Evolutionary conservation across 306 rosid species (phyloP).

Genomic region (Citrullus mucosospermus): DNA sequence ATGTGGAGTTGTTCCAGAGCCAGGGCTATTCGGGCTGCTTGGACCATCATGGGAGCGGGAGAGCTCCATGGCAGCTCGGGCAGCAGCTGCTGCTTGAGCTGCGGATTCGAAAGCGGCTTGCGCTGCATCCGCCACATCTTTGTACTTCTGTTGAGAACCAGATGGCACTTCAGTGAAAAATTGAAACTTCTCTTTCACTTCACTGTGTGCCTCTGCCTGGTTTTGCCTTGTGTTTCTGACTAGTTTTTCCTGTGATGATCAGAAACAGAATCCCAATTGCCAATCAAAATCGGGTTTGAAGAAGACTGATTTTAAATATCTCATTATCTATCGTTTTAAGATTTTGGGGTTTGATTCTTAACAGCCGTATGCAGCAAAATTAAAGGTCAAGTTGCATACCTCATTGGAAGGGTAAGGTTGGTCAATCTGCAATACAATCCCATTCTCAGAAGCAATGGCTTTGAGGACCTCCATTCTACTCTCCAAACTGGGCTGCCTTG

Average conservation of each 20-base stretch:
- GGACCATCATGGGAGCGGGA: constrained; percentile 23
- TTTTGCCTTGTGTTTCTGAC: constrained; percentile 13
- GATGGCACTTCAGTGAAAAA: constrained; percentile 26
- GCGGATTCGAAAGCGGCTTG: constrained; percentile 94
- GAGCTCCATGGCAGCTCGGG: constrained; percentile 76
- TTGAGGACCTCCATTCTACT: constrained; percentile 49
- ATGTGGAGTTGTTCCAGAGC: not conserved
- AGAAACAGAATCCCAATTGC: not conserved
- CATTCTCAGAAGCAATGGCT: constrained; percentile 57
- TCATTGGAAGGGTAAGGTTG: constrained; percentile 15
- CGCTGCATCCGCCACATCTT: constrained; percentile 81
- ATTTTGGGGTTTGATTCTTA: not conserved
- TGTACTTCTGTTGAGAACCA: constrained; percentile 37
- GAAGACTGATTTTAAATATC: no score
- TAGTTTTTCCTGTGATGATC: constrained; percentile 25
- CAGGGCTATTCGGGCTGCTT: constrained; percentile 4
- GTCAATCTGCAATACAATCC: constrained; percentile 43
- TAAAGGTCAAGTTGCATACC: constrained; percentile 25
- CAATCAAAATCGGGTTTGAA: no score
- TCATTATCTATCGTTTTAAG: not conserved
- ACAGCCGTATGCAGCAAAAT: not conserved
- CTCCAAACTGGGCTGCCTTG: constrained; percentile 55
- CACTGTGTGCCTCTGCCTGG: constrained; percentile 12
- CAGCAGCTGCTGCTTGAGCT: constrained; percentile 79
- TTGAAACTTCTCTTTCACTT: constrained; percentile 9